Evolutionary conservation across 441 rosid genomes (phyloP).

Genomic region (Adansonia madagascariensis): DNA sequence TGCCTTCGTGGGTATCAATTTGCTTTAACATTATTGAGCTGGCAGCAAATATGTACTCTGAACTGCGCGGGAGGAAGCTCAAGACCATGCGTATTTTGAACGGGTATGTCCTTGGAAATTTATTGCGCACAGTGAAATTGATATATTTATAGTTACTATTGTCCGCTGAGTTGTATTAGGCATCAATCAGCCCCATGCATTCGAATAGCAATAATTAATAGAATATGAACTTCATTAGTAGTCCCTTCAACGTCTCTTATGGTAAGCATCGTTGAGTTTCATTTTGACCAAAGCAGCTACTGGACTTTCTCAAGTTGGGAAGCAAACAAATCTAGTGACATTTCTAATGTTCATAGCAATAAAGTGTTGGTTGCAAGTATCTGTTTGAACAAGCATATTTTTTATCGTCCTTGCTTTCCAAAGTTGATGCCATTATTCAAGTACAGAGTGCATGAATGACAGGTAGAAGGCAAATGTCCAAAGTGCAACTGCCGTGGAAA

Average conservation of each 20-base stretch:
- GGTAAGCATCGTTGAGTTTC: not conserved
- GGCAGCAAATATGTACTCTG: conserved; percentile 85
- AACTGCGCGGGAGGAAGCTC: conserved; percentile 92
- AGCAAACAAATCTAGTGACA: not conserved
- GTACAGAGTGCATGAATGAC: not conserved
- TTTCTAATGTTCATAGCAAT: not conserved
- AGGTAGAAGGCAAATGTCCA: not conserved
- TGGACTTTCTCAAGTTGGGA: not conserved
- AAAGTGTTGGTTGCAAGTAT: no score
- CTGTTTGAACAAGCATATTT: no score
- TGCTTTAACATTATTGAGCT: conserved; percentile 55
- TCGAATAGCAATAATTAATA: not conserved
- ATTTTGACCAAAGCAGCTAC: not conserved
- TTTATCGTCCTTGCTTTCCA: not conserved
- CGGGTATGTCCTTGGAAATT: conserved; percentile 56
- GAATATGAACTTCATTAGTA: not conserved
- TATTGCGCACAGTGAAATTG: not conserved
- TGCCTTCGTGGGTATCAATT: conserved; percentile 26
- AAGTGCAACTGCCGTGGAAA: not conserved
- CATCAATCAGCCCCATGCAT: not conserved
- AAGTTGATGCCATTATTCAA: not conserved
- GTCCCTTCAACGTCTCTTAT: not conserved
- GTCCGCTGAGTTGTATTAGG: no score
- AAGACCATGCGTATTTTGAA: conserved; percentile 84
- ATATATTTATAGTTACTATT: not conserved